Conservation (phyloP, 805 yeast genomes). For the Candida orba region DNA sequence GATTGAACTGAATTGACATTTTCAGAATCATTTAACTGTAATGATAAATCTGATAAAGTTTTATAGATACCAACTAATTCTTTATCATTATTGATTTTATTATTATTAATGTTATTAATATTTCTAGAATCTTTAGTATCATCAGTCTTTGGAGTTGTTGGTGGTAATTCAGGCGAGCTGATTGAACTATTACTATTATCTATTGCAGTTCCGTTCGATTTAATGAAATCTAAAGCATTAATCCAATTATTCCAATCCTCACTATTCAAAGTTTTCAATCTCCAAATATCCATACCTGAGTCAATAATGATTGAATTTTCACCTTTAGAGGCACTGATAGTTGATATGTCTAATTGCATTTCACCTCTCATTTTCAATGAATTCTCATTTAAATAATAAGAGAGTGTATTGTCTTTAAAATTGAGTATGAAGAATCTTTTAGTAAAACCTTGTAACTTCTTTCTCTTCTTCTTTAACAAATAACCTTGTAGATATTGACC, state of each 20-base stretch:
- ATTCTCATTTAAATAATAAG: conserved; percentile 67
- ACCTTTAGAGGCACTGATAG: conserved; percentile 70
- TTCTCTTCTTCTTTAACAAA: conserved; percentile 72
- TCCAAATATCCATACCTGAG: conserved; percentile 95
- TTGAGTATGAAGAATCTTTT: conserved; percentile 81
- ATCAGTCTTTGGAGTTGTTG: background rate
- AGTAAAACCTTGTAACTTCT: conserved; percentile 79
- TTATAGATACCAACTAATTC: conserved; percentile 1
- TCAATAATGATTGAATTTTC: conserved; percentile 71
- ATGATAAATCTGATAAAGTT: background rate
- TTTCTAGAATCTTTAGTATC: background rate
- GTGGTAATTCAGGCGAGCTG: conserved; percentile 4
- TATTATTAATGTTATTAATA: too few relatives aligned
- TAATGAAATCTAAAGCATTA: conserved; percentile 54
- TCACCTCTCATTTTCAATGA: conserved; percentile 79
- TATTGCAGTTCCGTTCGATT: conserved; percentile 7
- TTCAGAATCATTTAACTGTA: conserved; percentile 4
- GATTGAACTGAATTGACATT: background rate
- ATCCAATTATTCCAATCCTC: conserved; percentile 79
- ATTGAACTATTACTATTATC: background rate
- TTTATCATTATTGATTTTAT: background rate
- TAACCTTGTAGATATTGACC: conserved; percentile 75
- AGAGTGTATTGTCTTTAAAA: conserved; percentile 72
- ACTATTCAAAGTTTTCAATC: conserved; percentile 57
- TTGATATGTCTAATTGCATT: conserved; percentile 78